phyloP scores from a whole-genome alignment of 257 asterid genomes.

The Gentiana dahurica region DNA sequence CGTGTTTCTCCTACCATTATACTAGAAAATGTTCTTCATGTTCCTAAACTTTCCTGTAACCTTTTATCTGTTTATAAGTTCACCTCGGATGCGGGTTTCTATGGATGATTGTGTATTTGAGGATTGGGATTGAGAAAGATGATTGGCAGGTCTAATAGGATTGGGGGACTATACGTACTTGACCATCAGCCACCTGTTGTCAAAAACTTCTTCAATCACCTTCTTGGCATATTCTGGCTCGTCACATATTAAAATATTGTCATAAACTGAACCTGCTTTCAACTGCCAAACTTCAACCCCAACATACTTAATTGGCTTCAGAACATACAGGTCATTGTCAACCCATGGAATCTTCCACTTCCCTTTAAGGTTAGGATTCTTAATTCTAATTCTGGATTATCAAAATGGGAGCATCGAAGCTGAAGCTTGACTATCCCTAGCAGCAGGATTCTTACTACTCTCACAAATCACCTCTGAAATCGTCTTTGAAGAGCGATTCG shows the following conservation, averaged over 20 bases:
- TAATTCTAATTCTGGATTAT: not conserved
- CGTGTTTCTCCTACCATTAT: no score
- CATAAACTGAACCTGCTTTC: constrained; percentile 75
- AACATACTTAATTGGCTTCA: constrained; percentile 71
- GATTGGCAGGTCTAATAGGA: no score
- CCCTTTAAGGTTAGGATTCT: constrained; percentile 6
- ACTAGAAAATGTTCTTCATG: no score
- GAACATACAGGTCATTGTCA: constrained; percentile 52
- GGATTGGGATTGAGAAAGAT: no score
- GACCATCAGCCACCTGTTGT: constrained; percentile 55
- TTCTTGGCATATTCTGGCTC: constrained; percentile 74
- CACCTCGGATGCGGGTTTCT: no score
- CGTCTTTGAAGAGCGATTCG: constrained; percentile 86
- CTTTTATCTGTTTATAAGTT: no score
- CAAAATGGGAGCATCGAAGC: constrained; percentile 34
- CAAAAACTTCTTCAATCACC: constrained; percentile 60
- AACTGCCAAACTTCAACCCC: constrained; percentile 97
- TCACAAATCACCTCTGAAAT: constrained; percentile 41
- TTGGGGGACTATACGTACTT: no score
- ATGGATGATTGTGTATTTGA: no score
- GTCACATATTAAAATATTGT: constrained; percentile 71
- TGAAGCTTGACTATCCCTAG: constrained; percentile 1
- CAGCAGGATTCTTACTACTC: constrained; percentile 7
- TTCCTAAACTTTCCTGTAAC: no score
- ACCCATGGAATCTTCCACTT: constrained; percentile 9